These are phyloP conservation scores for Ottelia alismoides DNA, from an alignment of 106 monocot genomes.

Conservation along the genomic window DNA sequence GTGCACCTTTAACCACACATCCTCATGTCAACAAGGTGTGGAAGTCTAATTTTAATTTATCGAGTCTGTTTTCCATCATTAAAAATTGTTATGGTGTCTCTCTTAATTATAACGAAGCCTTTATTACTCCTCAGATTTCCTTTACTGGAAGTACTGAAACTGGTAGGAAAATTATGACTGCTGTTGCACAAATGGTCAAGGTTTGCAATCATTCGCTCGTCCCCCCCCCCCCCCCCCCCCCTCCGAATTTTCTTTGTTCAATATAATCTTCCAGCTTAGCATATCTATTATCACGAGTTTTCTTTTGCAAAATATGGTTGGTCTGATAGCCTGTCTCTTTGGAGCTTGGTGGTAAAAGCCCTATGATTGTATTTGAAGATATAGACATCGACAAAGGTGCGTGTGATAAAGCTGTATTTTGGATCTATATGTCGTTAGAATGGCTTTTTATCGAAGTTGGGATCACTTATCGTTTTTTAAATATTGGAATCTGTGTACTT, in stretches of 20 bases:
- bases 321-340: slow-evolving; percentile 77
- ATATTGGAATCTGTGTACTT: background rate
- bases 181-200: slow-evolving; percentile 81
- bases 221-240: no score
- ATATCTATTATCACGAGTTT: background rate
- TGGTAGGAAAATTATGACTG: slow-evolving; percentile 78
- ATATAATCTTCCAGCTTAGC: background rate
- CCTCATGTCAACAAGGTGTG: slow-evolving; percentile 97
- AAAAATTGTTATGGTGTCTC: no score
- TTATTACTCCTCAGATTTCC: slow-evolving; percentile 40
- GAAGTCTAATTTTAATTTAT: no score
- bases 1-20: slow-evolving; percentile 86
- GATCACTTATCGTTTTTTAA: background rate
- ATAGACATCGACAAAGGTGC: slow-evolving; percentile 98
- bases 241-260: background rate
- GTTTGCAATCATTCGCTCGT: slow-evolving; percentile 36
- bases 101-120: no score
- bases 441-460: background rate
- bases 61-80: no score
- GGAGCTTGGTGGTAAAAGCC: slow-evolving; percentile 99
- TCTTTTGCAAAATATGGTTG: background rate
- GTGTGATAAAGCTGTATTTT: background rate
- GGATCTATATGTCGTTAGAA: background rate
- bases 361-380: slow-evolving; percentile 95
- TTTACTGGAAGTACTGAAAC: slow-evolving; percentile 96